Base-by-base conservation (phyloP, 345 rosid species). In the Lepidium didymum region DNA sequence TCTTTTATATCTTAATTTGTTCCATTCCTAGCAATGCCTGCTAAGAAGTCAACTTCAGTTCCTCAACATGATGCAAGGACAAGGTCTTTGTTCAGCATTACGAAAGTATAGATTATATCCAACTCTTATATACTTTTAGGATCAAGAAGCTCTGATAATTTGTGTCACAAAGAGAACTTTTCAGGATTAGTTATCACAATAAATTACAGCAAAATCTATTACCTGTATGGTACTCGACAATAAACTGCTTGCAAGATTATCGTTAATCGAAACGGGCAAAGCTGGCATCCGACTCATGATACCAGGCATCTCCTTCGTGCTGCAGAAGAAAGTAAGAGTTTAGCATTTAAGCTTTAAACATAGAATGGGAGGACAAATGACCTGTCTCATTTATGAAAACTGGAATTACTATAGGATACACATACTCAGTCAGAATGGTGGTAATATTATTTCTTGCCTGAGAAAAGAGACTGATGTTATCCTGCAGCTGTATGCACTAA, bases 211-310 rank as follows among this genome's bases (percentile, higher is more conserved):
- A 70, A 27, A 44, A n/a, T 44, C 7, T 44, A 41, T 76, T 73
- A 90, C 97, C 97, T 84, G 90, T 69, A 76, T 55, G 56, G 83
- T 69, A 72, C 59, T 69, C 12, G 92, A 83, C 75, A 88, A 73
- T 66, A 88, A 55, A 73, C 81, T 79, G 76, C 59, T 82, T 36
- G 87, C 91, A 50, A 93, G 92, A 78, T 93, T 86, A 68, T 87
- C 96, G 10, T 93, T 44, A 15, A 93, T 70, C 56, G 85, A 80
- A 50, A 84, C 84, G 29, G 86, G 88, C 49, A 93, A 78, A 33
- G 97, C 85, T 11, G 86, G 95, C 99, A 93, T 90, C 67, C 81
- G 89, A 72, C 89, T 90, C 95, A 93, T 88, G 75, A 93, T 84
- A 67, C 97, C 97, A 47, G 96, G 99, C 83, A 59, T 87, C 38